Evolutionary conservation across 176 grass and related monocot species (phyloP).

Genomic region (Luzula sylvatica): DNA sequence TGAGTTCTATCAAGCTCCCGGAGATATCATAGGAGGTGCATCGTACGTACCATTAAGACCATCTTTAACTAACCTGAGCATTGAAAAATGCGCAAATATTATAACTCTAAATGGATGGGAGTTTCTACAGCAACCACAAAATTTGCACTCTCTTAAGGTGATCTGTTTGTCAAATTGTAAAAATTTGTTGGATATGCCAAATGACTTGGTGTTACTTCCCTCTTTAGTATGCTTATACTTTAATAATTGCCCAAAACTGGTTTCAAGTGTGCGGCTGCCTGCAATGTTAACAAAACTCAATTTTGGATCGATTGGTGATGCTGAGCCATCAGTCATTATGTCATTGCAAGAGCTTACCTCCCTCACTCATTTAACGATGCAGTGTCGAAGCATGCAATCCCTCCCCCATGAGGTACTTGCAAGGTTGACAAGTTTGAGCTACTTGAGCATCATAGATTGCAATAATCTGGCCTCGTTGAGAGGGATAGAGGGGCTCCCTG

Average conservation of each 20-base stretch:
- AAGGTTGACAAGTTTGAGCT: neutral
- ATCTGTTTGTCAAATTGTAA: neutral
- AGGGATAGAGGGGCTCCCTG: constrained; percentile 18
- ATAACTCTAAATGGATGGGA: neutral
- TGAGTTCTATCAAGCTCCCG: neutral
- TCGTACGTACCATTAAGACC: neutral
- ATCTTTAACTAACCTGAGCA: neutral
- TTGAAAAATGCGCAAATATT: neutral
- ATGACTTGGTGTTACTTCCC: neutral
- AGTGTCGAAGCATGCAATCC: neutral
- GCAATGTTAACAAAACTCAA: neutral
- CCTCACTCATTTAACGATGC: neutral
- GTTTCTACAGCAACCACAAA: neutral
- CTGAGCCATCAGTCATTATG: neutral
- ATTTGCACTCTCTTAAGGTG: neutral
- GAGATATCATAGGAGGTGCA: neutral
- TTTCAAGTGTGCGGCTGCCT: neutral
- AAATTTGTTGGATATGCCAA: constrained; percentile 18
- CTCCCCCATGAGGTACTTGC: constrained; percentile 11
- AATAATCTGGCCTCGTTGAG: constrained; percentile 2
- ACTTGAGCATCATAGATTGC: constrained; percentile 4
- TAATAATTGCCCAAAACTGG: neutral
- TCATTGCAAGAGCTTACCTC: constrained; percentile 7
- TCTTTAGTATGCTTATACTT: neutral
- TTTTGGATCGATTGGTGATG: neutral